Base-by-base conservation (phyloP, 768 basidiomycete species). In the Suillus placidus region DNA sequence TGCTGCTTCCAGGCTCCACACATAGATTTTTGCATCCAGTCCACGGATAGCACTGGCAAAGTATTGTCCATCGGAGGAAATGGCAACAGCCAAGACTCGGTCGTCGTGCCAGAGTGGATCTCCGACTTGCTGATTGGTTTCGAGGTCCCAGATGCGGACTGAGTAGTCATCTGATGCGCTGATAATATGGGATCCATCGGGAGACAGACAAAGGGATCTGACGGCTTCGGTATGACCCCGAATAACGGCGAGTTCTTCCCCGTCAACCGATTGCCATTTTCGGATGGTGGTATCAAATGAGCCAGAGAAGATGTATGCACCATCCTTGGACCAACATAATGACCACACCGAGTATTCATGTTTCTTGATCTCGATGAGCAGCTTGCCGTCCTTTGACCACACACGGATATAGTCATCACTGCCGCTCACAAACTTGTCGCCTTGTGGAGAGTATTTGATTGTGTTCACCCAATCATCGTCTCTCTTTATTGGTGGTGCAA, bases 41-140 rank as follows among this genome's bases (percentile, higher is more conserved):
- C 94, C 94, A 14, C 6, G 0, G 26, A 16, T 14, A 12, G 88
- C 93, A 70, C 91, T 93, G 4, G 88, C 93, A 7, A 97, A 82
- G 63, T 88, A 86, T 71, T 84, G 88, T 12, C 91, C 94, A 78
- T 97, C 94, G 2, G 84, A 82, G 69, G 91, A 94, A 51, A 95
- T 71, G 6, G 93, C 92, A 4, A 97, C 81, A 6, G 85, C 82
- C 40, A 91, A 81, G 0, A 97, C 85, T 76, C 93, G 90, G 70
- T 93, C 92, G 8, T 84, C 88, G 73, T 97, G 95, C 0, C 94
- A 93, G 64, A 83, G 76, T 3, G 84, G 73, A 1, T 82, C 82
- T 34, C 61, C 61, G 2, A 62, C 13, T 58, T 35, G 52, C 38
- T 37, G 52, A 37, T 62, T 37, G 2, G 52, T 58, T 16, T 35